These are phyloP conservation scores for Cucurbita ficifolia DNA, from an alignment of 306 rosid genomes.

Conservation along the genomic window DNA sequence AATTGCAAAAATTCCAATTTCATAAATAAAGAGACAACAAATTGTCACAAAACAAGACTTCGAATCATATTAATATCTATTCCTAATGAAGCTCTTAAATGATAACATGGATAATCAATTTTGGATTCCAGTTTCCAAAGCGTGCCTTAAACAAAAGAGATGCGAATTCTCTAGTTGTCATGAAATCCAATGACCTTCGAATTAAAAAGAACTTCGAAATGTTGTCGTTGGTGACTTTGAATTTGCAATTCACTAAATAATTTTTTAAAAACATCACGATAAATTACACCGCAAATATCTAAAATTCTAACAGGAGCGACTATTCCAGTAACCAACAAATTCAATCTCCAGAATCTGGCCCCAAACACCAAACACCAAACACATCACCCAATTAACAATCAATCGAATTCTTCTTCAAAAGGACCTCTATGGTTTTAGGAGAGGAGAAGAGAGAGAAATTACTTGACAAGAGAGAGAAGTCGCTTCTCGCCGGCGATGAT, in stretches of 20 bases:
- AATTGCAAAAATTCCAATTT: not conserved
- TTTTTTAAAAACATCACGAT: no score
- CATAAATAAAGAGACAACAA: not conserved
- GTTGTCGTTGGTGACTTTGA: not conserved
- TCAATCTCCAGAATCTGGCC: not conserved
- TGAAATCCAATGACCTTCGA: not conserved
- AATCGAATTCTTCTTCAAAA: not conserved
- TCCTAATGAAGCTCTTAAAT: not conserved
- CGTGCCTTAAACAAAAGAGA: not conserved
- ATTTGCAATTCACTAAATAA: not conserved
- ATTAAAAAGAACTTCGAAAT: not conserved
- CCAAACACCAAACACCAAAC: not conserved
- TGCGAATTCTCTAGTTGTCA: not conserved
- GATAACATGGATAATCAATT: not conserved
- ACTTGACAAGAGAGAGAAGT: constrained; percentile 84
- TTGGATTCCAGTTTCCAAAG: not conserved
- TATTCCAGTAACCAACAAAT: not conserved
- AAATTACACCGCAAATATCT: no score
- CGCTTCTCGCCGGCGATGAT: constrained; percentile 83
- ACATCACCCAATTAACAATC: not conserved
- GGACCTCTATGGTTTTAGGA: constrained; percentile 15
- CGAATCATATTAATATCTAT: not conserved
- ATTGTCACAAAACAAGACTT: not conserved
- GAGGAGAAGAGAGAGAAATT: constrained; percentile 9
- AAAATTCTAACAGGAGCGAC: not conserved